Evolutionary conservation across 495 filamentous ascomycete genomes (phyloP), one percentile per base, ranked within the genome.

Genomic region (Talaromyces trachyspermus): DNA sequence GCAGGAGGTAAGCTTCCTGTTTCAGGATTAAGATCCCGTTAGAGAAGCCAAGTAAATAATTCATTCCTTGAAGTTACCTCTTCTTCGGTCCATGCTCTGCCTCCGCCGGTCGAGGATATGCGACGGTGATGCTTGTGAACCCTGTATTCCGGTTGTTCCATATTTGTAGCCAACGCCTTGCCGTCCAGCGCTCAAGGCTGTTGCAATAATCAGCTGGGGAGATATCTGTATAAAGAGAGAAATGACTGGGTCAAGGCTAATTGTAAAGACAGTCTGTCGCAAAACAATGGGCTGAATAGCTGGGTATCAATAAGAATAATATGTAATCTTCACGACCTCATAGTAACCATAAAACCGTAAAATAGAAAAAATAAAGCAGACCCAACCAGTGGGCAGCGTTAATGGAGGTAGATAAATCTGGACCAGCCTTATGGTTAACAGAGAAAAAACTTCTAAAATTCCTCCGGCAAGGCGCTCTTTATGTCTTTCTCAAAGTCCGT

Each of bases 291-390:
- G n/a, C n/a, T n/a, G n/a, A n/a, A n/a, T n/a, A n/a, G n/a, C n/a
- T n/a, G n/a, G n/a, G n/a, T n/a, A n/a, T n/a, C n/a, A n/a, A n/a
- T n/a, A n/a, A n/a, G n/a, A n/a, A n/a, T n/a, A n/a, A n/a, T n/a
- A 97, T 89, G 55, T 92, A 92, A 77, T 95, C 75, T 23, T 88
- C 76, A 50, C 95, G 61, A 40, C 90, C 95, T 70, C 90, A 90
- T 91, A 37, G 35, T 37, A 37, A 37, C 5, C 18, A 17, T 18
- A 19, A n/a, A 18, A 41, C 38, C n/a, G 38, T 15, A 25, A 41
- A 17, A 41, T 19, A n/a, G 30, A 14, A 44, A 32, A 43, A 27
- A 3, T 18, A 42, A 42, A n/a, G n/a, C 12, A 10, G 5, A 26
- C 43, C 43, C 43, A 35, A 12, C 43, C 43, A 46, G 43, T 36